Conservation (phyloP, 2,329 filamentous ascomycete genomes). For the Phialophora macrospora region DNA sequence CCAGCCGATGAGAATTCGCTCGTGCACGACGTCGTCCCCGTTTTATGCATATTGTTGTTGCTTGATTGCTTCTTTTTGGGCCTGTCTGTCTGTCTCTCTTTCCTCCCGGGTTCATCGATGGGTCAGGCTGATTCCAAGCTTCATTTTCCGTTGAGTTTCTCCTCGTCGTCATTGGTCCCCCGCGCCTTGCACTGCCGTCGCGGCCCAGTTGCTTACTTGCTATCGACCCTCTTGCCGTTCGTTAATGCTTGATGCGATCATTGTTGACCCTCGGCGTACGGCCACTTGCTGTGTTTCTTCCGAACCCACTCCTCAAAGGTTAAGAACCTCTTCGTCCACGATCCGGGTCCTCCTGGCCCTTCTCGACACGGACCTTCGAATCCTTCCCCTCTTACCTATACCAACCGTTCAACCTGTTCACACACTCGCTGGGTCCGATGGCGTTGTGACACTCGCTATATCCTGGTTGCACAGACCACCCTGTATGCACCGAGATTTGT, state of each 20-base stretch:
- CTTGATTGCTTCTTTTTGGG: conserved; percentile 9
- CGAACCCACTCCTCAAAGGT: conserved; percentile 10
- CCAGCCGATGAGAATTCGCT: conserved; percentile 11
- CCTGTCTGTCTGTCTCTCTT: conserved; percentile 10
- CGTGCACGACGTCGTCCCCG: conserved; percentile 12
- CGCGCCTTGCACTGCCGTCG: conserved; percentile 6
- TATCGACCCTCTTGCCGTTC: conserved; percentile 2
- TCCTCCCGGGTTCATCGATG: not conserved
- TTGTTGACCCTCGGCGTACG: conserved; percentile 12
- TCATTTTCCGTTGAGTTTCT: conserved; percentile 6
- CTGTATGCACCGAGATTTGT: not conserved
- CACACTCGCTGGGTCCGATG: conserved; percentile 14
- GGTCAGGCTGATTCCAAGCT: conserved; percentile 9
- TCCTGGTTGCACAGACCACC: conserved; percentile 10
- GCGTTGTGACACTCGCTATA: conserved; percentile 13
- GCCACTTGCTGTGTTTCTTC: not conserved
- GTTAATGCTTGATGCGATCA: conserved; percentile 9
- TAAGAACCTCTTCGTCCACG: conserved; percentile 10
- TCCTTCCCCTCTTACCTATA: conserved; percentile 10
- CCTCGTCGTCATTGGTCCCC: conserved; percentile 16
- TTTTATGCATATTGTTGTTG: conserved; percentile 15
- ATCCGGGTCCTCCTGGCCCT: conserved; percentile 1
- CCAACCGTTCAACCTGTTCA: conserved; percentile 3
- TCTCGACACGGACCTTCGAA: conserved; percentile 14
- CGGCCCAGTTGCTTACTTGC: not conserved